Conservation (phyloP, 2,329 filamentous ascomycete genomes). For the Cladosporium cucumerinum region DNA sequence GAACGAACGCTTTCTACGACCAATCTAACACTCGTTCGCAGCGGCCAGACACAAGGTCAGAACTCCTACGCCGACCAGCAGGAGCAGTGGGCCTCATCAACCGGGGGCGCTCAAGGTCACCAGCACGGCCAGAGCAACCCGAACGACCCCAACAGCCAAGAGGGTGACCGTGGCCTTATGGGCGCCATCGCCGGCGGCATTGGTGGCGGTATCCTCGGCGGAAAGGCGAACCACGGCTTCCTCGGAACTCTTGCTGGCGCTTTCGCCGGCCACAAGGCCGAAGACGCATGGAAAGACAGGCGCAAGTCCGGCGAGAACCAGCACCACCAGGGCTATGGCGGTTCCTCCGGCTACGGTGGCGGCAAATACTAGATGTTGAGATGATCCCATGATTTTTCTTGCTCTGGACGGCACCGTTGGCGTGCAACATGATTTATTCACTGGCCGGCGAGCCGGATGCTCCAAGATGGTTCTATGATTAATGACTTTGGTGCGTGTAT, state of each 20-base stretch:
- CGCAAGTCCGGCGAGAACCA: constrained; percentile 21
- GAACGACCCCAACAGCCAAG: constrained; percentile 42
- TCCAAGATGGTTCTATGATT: background rate
- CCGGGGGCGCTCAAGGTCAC: constrained; percentile 35
- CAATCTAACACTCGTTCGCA: constrained; percentile 2
- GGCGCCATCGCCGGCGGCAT: constrained; percentile 56
- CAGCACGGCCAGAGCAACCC: constrained; percentile 41
- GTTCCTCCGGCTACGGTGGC: constrained; percentile 4
- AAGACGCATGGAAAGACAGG: constrained; percentile 52
- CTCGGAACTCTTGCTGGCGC: constrained; percentile 57
- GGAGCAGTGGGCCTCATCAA: constrained; percentile 20
- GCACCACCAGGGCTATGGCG: constrained; percentile 13
- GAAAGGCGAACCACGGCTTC: constrained; percentile 57
- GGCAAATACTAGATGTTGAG: constrained; percentile 9
- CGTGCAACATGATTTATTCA: background rate
- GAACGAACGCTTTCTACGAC: background rate
- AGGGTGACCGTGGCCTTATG: constrained; percentile 56
- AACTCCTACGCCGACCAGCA: constrained; percentile 15
- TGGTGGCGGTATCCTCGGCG: constrained; percentile 55
- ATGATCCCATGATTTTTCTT: background rate
- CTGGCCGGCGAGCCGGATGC: background rate
- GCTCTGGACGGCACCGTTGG: background rate
- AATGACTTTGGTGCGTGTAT: constrained; percentile 8
- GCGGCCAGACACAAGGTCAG: constrained; percentile 29
- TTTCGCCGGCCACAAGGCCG: constrained; percentile 53